These are phyloP conservation scores for Chalara sp. DNA, from an alignment of 2,329 filamentous ascomycete genomes.

Conservation along the genomic window DNA sequence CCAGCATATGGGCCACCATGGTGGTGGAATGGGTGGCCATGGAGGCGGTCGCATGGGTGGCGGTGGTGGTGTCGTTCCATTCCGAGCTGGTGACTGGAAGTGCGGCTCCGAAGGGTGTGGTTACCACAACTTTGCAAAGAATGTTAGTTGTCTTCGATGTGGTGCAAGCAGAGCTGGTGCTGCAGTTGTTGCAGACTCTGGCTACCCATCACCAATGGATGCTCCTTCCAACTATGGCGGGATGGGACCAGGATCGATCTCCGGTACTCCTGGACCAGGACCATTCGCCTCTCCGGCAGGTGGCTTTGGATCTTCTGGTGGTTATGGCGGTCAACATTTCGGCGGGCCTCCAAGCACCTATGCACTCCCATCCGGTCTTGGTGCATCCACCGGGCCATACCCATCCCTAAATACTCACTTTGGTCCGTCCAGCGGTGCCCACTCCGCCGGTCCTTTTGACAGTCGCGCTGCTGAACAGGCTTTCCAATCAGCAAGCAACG, in stretches of 20 bases:
- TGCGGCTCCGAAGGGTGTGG: conserved; percentile 95
- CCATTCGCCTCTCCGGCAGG: conserved; percentile 65
- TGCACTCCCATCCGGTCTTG: conserved; percentile 77
- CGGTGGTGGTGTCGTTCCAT: conserved; percentile 82
- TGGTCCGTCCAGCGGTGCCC: conserved; percentile 65
- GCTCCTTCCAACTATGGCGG: conserved; percentile 67
- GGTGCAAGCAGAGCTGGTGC: conserved; percentile 91
- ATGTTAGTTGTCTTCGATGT: conserved; percentile 93
- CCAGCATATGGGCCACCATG: conserved; percentile 63
- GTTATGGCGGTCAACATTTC: conserved; percentile 70
- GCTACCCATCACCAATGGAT: conserved; percentile 87
- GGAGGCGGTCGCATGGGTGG: conserved; percentile 68
- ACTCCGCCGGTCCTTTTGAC: conserved; percentile 82
- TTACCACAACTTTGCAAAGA: conserved; percentile 99
- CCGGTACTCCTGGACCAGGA: conserved; percentile 70
- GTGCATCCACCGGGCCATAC: conserved; percentile 72
- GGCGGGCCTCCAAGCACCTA: conserved; percentile 85
- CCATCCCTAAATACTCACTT: conserved; percentile 79
- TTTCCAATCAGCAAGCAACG: conserved; percentile 83
- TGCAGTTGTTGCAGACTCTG: conserved; percentile 88
- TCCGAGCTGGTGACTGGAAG: conserved; percentile 98
- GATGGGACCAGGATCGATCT: conserved; percentile 85
- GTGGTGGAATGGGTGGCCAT: conserved; percentile 41
- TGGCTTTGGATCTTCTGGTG: conserved; percentile 56
- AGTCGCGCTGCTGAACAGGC: conserved; percentile 90